Conservation (phyloP, 2,329 filamentous ascomycete genomes). For the Claviceps africana region DNA sequence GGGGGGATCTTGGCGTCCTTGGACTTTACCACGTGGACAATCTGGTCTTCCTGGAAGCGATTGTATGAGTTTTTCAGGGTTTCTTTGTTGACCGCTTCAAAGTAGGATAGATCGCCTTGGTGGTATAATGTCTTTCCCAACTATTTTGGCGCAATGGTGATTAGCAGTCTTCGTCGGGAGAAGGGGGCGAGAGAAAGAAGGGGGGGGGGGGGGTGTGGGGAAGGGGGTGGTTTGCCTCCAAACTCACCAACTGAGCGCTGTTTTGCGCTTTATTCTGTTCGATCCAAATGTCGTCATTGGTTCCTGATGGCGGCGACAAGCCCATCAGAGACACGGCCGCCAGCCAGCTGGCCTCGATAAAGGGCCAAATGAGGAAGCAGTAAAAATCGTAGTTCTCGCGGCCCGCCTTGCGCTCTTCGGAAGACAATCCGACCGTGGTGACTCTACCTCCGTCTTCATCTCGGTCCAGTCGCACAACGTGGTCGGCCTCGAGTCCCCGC, state of each 20-base stretch:
- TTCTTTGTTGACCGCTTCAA: conserved; percentile 97
- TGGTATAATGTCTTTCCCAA: conserved; percentile 95
- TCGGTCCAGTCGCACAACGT: conserved; percentile 56
- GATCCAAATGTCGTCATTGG: conserved; percentile 60
- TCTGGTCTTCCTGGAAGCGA: conserved; percentile 81
- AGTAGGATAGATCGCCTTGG: conserved; percentile 92
- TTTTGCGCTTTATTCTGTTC: conserved; percentile 65
- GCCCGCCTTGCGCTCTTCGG: conserved; percentile 61
- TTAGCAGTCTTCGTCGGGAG: no score
- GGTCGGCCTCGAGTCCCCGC: conserved; percentile 60
- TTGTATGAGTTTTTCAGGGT: conserved; percentile 87
- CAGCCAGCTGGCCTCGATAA: conserved; percentile 89
- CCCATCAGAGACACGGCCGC: conserved; percentile 80
- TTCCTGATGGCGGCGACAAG: conserved; percentile 53
- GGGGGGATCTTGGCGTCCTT: conserved; percentile 49
- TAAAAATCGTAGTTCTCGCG: conserved; percentile 97
- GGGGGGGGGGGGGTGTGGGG: background rate
- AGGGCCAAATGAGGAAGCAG: conserved; percentile 97
- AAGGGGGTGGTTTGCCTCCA: no score
- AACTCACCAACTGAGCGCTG: conserved; percentile 59
- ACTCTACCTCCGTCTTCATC: conserved; percentile 37
- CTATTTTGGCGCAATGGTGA: no score
- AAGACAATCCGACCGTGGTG: conserved; percentile 58
- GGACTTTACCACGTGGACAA: conserved; percentile 59
- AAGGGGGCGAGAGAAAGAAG: no score